Evolutionary conservation across 1,284 basidiomycete species (phyloP).

Genomic region (Thecaphora thlaspeos): DNA sequence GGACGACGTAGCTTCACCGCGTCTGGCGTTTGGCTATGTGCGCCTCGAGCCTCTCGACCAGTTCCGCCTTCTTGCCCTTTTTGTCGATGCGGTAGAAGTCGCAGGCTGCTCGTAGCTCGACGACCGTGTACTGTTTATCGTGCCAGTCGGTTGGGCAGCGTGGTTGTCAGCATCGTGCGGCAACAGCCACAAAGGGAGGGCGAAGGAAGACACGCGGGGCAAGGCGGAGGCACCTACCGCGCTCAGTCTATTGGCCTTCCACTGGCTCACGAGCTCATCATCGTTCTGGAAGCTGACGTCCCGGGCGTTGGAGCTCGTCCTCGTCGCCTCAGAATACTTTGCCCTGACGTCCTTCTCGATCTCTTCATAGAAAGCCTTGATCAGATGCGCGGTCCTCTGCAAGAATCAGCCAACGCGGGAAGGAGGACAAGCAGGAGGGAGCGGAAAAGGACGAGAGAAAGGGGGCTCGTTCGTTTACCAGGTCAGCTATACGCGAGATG

Average conservation of each 20-base stretch:
- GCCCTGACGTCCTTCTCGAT: constrained; percentile 64
- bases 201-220: too few species aligned
- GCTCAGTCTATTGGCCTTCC: constrained; percentile 29
- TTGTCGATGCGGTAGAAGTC: constrained; percentile 41
- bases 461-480: too few species aligned
- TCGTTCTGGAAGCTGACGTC: constrained; percentile 31
- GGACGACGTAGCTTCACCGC: too few species aligned
- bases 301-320: constrained; percentile 22
- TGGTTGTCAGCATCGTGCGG: too few species aligned
- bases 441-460: too few species aligned
- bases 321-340: constrained; percentile 5
- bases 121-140: constrained; percentile 23
- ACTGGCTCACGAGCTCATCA: constrained; percentile 23
- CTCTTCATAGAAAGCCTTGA: constrained; percentile 72
- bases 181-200: too few species aligned
- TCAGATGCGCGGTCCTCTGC: constrained; percentile 72
- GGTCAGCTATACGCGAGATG: too few species aligned
- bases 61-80: constrained; percentile 48
- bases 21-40: constrained; percentile 21
- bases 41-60: constrained; percentile 32
- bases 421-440: too few species aligned
- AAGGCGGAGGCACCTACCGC: constrained; percentile 11
- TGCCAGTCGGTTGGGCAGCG: background rate
- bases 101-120: constrained; percentile 39
- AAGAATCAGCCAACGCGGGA: too few species aligned